These are phyloP conservation scores for Excoecaria agallocha DNA, from an alignment of 345 rosid species.

Conservation along the genomic window DNA sequence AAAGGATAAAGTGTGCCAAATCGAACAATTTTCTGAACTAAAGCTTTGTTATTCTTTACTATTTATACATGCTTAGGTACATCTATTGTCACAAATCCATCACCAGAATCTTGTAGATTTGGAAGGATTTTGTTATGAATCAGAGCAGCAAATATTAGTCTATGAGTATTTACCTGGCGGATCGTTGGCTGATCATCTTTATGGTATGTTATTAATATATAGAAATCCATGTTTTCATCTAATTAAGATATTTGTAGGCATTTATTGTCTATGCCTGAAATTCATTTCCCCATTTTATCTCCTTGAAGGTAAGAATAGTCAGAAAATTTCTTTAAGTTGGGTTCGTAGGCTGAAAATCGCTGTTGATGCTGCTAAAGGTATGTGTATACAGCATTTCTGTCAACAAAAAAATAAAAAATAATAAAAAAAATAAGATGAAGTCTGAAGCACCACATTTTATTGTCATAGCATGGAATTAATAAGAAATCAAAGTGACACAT, in stretches of 20 bases:
- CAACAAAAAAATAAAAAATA: neutral
- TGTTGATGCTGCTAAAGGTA: conserved; percentile 95
- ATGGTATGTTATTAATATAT: conserved; percentile 45
- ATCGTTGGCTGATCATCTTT: conserved; percentile 77
- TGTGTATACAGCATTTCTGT: conserved; percentile 19
- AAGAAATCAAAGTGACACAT: neutral
- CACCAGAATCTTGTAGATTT: conserved; percentile 87
- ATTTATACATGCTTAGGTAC: conserved; percentile 40
- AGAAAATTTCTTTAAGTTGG: conserved; percentile 68
- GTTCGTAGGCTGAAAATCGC: conserved; percentile 84
- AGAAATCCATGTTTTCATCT: neutral
- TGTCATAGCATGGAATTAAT: neutral
- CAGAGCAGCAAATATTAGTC: conserved; percentile 81
- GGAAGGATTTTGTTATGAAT: conserved; percentile 82
- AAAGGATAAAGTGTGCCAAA: too few relatives aligned
- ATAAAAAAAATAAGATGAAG: neutral
- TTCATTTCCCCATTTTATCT: neutral
- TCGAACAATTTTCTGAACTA: too few relatives aligned
- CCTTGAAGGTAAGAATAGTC: conserved; percentile 52
- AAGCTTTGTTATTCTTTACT: too few relatives aligned
- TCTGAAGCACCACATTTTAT: neutral
- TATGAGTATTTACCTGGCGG: conserved; percentile 87
- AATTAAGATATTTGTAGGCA: neutral
- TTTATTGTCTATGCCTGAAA: neutral
- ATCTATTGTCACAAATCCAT: conserved; percentile 65